These are phyloP conservation scores for Boletus tylopilopsis DNA, from an alignment of 768 basidiomycete species.

Conservation along the genomic window DNA sequence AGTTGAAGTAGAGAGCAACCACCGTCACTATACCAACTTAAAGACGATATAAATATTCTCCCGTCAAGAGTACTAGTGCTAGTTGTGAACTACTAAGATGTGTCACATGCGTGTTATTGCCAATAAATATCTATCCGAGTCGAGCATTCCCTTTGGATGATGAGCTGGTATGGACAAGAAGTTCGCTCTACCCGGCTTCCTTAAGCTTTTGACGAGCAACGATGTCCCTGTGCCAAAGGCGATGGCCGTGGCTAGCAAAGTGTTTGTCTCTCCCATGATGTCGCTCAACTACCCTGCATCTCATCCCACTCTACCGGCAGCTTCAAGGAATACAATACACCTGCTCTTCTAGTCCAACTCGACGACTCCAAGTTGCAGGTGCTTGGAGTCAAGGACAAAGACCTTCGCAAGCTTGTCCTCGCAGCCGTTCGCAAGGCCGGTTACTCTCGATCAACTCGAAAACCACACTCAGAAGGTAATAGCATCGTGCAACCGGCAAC, in stretches of 20 bases:
- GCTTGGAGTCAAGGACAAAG: conserved; percentile 60
- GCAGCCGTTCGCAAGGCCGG: conserved; percentile 61
- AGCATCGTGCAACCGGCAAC: background rate
- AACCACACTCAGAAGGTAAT: conserved; percentile 14
- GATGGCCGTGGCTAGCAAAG: conserved; percentile 66
- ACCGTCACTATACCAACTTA: conserved; percentile 21
- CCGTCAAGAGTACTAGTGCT: background rate
- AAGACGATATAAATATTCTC: background rate
- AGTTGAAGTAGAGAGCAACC: conserved; percentile 11
- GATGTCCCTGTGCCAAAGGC: conserved; percentile 60
- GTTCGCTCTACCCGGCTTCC: conserved; percentile 59
- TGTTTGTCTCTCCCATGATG: conserved; percentile 39
- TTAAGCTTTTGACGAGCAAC: conserved; percentile 60
- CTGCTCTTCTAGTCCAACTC: conserved; percentile 51
- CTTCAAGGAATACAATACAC: conserved; percentile 68
- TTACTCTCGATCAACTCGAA: conserved; percentile 33
- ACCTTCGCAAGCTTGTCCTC: conserved; percentile 57
- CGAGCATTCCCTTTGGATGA: background rate
- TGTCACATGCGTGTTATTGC: background rate
- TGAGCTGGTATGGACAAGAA: conserved; percentile 33
- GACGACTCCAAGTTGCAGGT: conserved; percentile 56
- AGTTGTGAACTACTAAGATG: background rate
- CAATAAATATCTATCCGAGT: too few species aligned
- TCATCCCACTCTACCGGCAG: conserved; percentile 42
- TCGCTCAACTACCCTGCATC: background rate